phyloP scores from a whole-genome alignment of 768 basidiomycete genomes.

The Naganishia vishniacii region DNA sequence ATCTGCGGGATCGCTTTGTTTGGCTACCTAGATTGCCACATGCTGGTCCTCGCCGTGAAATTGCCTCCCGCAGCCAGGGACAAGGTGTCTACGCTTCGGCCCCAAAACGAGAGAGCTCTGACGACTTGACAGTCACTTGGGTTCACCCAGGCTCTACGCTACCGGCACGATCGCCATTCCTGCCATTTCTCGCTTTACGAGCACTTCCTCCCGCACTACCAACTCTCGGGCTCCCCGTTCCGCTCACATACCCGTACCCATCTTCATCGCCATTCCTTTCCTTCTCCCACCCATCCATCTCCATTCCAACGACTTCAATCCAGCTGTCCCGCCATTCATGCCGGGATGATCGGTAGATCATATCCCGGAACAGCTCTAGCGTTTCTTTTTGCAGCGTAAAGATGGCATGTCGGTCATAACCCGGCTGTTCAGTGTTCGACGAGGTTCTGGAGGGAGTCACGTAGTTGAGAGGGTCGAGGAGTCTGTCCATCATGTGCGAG shows the following conservation, averaged over 20 bases:
- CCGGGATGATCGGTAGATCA: conserved; percentile 7
- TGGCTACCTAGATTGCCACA: too few species aligned
- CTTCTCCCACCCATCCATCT: conserved; percentile 21
- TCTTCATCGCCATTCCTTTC: conserved; percentile 1
- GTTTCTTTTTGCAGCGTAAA: conserved; percentile 17
- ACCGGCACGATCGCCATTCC: conserved; percentile 12
- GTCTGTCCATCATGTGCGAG: conserved; percentile 6
- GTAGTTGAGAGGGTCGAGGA: conserved; percentile 11
- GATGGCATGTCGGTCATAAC: conserved; percentile 5
- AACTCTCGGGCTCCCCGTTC: conserved; percentile 1
- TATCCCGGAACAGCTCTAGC: conserved; percentile 9
- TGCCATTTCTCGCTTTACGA: conserved; percentile 5
- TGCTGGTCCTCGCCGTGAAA: too few species aligned
- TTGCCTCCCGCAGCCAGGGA: too few species aligned
- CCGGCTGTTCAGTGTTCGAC: background rate
- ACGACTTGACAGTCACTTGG: too few species aligned
- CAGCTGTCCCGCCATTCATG: conserved; percentile 13
- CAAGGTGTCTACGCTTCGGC: too few species aligned
- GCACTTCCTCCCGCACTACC: conserved; percentile 10
- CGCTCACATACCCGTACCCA: background rate
- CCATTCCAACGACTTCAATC: conserved; percentile 13
- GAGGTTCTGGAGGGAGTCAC: background rate
- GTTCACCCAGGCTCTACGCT: conserved; percentile 11
- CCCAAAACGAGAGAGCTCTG: too few species aligned
- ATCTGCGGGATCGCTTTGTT: too few species aligned